A percentile compares a stretch with the other conserved stretches of the same genome.
Evolutionary conservation across 2,329 filamentous ascomycete genomes (phyloP).

Genomic region (Helminthosporium solani): DNA sequence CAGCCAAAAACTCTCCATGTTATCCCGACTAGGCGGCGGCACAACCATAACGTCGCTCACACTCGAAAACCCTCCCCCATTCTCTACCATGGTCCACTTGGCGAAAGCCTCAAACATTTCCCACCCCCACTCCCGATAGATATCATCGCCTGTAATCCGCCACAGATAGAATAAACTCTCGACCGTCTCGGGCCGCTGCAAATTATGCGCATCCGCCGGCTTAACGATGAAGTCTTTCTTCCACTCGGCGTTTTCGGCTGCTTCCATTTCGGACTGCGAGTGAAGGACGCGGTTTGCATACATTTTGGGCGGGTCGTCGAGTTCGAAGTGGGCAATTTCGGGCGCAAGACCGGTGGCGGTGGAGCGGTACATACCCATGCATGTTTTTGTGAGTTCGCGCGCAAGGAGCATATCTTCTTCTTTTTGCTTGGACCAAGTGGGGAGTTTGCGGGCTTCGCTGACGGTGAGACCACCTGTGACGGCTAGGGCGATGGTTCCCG

Average conservation of each 20-base stretch:
- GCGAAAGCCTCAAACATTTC: conserved; percentile 95
- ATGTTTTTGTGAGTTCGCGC: conserved; percentile 90
- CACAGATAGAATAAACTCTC: conserved; percentile 98
- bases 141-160: conserved; percentile 87
- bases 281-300: conserved; percentile 50
- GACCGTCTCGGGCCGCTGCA: conserved; percentile 95
- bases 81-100: conserved; percentile 76
- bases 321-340: conserved; percentile 89
- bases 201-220: conserved; percentile 80
- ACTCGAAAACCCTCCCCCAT: conserved; percentile 79
- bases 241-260: conserved; percentile 60
- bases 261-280: conserved; percentile 44
- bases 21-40: conserved; percentile 72
- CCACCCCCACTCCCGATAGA: conserved; percentile 96
- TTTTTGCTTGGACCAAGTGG: conserved; percentile 72
- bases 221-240: conserved; percentile 78
- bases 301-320: conserved; percentile 66
- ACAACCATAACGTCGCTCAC: conserved; percentile 71
- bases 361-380: conserved; percentile 94
- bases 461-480: conserved; percentile 78
- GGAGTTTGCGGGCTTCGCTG: conserved; percentile 68
- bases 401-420: conserved; percentile 87
- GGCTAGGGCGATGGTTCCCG: conserved; percentile 88
- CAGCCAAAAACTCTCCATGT: conserved; percentile 99
- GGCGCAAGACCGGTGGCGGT: conserved; percentile 89